phyloP scores from a whole-genome alignment of 2,329 filamentous ascomycete genomes.

The Meredithiella fracta region DNA sequence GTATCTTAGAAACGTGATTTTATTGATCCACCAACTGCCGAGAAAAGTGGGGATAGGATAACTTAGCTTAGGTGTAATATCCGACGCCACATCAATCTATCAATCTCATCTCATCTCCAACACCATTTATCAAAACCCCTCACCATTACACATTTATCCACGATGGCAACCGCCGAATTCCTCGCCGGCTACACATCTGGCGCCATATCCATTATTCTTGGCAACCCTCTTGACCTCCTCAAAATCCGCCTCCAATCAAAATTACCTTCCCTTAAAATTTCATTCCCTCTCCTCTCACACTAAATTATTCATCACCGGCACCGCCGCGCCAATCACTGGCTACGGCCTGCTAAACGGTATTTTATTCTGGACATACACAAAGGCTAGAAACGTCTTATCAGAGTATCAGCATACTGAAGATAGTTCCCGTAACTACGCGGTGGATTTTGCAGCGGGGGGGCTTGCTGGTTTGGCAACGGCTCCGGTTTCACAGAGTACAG shows the following conservation, averaged over 20 bases:
- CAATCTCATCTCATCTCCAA: no score
- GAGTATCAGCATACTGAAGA: neutral
- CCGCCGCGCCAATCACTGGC: conserved; percentile 70
- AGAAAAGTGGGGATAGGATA: no score
- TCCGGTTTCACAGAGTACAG: conserved; percentile 74
- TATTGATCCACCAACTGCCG: no score
- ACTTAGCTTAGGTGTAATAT: no score
- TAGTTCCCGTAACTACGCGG: neutral
- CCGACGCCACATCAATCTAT: no score
- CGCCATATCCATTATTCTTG: conserved; percentile 69
- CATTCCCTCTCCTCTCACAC: conserved; percentile 17
- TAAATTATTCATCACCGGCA: conserved; percentile 38
- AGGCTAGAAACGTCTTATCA: conserved; percentile 50
- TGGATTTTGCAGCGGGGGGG: conserved; percentile 50
- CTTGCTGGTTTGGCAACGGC: conserved; percentile 66
- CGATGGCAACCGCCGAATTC: conserved; percentile 62
- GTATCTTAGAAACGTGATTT: no score
- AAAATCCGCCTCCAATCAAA: conserved; percentile 46
- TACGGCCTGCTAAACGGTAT: conserved; percentile 86
- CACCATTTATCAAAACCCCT: neutral
- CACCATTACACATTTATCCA: neutral
- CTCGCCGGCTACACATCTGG: conserved; percentile 87
- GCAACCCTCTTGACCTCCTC: conserved; percentile 64
- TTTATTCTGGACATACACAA: conserved; percentile 82
- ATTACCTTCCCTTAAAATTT: neutral